Evolutionary conservation across 2,329 filamentous ascomycete species (phyloP), one percentile per base, ranked within the genome.

Genomic region (Purpureocillium lavendulum): DNA sequence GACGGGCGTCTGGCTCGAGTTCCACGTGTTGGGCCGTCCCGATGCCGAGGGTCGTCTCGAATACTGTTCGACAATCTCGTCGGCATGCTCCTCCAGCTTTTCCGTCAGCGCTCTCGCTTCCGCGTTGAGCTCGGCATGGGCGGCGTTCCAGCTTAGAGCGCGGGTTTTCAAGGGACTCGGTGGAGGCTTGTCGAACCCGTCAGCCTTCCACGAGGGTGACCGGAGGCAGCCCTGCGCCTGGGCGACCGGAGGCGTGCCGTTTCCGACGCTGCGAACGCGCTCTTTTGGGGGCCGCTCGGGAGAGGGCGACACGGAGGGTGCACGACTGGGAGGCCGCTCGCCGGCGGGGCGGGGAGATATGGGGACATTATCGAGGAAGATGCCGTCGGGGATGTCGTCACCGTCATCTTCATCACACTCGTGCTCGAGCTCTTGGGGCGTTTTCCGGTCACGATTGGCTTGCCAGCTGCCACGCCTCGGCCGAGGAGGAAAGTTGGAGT

Each of bases 311-410:
- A 71, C 62, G 1, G 78, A 80, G 3, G 67, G 55, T 1, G 73
- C 65, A 30, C 67, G 64, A 53, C 73, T 81, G 7, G 65, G 65
- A 0, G 71, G 61, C 13, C 79, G 68, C 45, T 81, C 75, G 17
- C 65, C 65, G 2, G 66, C 65, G 2, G 77, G 78, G 2, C 79
- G 70, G n/a, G 86, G 86, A 0, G 85, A 89, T 34, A 92, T 77
- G 5, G 86, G 86, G 2, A 92, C 81, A 47, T 92, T 92, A 62
- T 87, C 84, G 35, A 92, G 73, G 38, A 88, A 73, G 17, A 85
- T 74, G 39, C 86, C 84, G 18, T 89, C 84, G 1, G 86, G 86
- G 24, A 92, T 81, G 52, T 88, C 84, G 39, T 80, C 82, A 38
- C 77, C 80, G 39, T 88, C 82, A 49, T 89, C 83, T 37, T 82